Conservation (phyloP, 139 green algal species). For the Axilococcus clingmanii region DNA sequence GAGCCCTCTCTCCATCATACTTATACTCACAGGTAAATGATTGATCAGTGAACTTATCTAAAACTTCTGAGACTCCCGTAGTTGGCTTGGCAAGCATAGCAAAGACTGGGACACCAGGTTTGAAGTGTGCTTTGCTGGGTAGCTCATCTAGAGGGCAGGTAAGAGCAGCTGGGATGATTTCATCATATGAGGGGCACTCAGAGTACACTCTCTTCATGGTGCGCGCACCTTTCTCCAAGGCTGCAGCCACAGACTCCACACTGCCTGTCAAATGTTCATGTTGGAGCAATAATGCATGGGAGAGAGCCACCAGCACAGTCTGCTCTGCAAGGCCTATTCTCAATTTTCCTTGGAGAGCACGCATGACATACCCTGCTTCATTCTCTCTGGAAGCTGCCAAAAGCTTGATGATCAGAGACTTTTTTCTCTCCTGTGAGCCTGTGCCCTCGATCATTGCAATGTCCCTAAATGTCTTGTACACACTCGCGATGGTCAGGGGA, state of each 20-base stretch:
- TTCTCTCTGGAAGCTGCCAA: constrained; percentile 61
- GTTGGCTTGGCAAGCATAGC: constrained; percentile 96
- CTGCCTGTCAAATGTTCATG: constrained; percentile 17
- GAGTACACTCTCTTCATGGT: constrained; percentile 76
- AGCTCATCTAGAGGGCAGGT: constrained; percentile 35
- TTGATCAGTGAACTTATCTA: constrained; percentile 79
- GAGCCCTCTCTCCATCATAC: constrained; percentile 92
- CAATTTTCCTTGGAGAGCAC: constrained; percentile 88
- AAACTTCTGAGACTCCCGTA: constrained; percentile 69
- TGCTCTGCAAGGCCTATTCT: constrained; percentile 94
- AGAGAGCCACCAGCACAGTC: constrained; percentile 79
- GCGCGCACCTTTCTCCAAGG: constrained; percentile 55
- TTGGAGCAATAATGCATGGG: constrained; percentile 72
- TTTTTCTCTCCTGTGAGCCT: constrained; percentile 64
- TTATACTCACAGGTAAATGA: constrained; percentile 98
- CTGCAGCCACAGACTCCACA: constrained; percentile 39
- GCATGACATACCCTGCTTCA: constrained; percentile 85
- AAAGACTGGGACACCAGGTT: constrained; percentile 68
- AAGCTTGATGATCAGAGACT: constrained; percentile 74
- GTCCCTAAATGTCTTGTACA: constrained; percentile 56
- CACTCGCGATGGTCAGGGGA: constrained; percentile 32
- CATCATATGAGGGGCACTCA: constrained; percentile 83
- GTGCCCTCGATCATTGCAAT: constrained; percentile 54
- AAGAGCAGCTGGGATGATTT: constrained; percentile 78
- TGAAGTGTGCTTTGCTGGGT: constrained; percentile 63